These are phyloP conservation scores for Lepidium africanum DNA, from an alignment of 345 rosid species.

Conservation along the genomic window DNA sequence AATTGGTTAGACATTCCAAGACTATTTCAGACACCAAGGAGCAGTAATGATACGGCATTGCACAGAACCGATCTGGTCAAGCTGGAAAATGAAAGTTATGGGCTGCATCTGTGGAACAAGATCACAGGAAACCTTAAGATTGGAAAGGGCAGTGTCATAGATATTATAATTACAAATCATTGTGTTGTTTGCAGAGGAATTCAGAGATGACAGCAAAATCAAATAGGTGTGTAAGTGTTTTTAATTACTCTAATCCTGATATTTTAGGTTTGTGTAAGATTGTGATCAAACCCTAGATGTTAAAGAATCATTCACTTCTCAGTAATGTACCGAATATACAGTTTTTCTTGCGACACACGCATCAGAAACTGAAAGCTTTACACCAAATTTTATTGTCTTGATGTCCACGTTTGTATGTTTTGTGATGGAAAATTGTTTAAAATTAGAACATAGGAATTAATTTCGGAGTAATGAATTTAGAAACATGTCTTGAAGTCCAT, in stretches of 20 bases:
- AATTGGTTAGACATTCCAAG: conserved; percentile 52
- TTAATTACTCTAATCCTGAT: background rate
- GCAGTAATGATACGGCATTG: conserved; percentile 27
- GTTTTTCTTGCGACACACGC: background rate
- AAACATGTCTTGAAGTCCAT: background rate
- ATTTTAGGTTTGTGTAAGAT: background rate
- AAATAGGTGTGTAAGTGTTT: background rate
- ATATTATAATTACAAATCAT: conserved; percentile 36
- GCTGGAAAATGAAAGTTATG: conserved; percentile 42
- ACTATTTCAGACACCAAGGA: conserved; percentile 46
- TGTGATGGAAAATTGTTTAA: too few species aligned
- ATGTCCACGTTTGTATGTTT: background rate
- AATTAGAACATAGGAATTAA: background rate
- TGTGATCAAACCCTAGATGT: background rate
- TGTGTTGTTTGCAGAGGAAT: conserved; percentile 46
- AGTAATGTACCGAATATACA: too few species aligned
- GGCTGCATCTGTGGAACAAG: conserved; percentile 79
- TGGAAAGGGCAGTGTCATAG: conserved; percentile 61
- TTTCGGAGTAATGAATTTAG: background rate
- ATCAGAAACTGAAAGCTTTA: background rate
- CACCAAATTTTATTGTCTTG: background rate
- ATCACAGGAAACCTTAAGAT: conserved; percentile 43
- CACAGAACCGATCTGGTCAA: conserved; percentile 43
- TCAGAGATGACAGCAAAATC: conserved; percentile 3
- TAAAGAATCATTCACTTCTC: background rate